Base-by-base conservation (phyloP, 352 stramenopile species). In the Thalassiosira delicatula region DNA sequence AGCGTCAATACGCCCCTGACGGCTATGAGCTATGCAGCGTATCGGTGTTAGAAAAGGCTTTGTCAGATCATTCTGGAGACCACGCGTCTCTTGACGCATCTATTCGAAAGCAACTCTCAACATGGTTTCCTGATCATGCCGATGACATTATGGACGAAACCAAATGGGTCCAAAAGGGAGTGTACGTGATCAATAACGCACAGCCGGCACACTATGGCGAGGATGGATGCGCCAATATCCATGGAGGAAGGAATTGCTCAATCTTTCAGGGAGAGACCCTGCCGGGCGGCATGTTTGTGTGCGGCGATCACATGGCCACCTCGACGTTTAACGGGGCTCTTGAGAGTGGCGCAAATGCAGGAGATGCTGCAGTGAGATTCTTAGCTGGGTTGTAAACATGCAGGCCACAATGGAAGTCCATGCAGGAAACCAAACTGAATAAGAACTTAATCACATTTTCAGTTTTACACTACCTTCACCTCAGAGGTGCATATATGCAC, bases 21-120 rank as follows among this genome's bases (percentile, higher is more conserved):
- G 86, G 88, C 56, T 88, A 83, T 21, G 84, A 84, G 59, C 76
- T 94, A 3, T 93, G 88, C 61, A 90, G 85, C 53, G 88, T 94
- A 5, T 90, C 88, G 11, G 65, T 94, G 74, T 75, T 93, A 30
- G 82, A 85, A 57, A 66, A 83, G 4, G 86, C 79, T 14, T 86
- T 94, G 70, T 57, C 83, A 49, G 35, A 76, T 19, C 90, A 91
- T 74, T 57, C 80, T 51, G 76, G 70, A 17, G 67, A 87, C 42
- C 37, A 87, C 14, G 77, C 74, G 9, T 80, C 88, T 59, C 63
- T 94, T 4, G 90, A 94, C 70, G 30, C 11, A 29, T 67, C 81
- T 29, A 82, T 93, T 17, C 62, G 89, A 62, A 76, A 56, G 23
- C 87, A 94, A 62, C 74, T 94, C 2, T 66, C 46, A 8, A 70